phyloP scores from a whole-genome alignment of 345 rosid genomes.

The Murraya koenigii region DNA sequence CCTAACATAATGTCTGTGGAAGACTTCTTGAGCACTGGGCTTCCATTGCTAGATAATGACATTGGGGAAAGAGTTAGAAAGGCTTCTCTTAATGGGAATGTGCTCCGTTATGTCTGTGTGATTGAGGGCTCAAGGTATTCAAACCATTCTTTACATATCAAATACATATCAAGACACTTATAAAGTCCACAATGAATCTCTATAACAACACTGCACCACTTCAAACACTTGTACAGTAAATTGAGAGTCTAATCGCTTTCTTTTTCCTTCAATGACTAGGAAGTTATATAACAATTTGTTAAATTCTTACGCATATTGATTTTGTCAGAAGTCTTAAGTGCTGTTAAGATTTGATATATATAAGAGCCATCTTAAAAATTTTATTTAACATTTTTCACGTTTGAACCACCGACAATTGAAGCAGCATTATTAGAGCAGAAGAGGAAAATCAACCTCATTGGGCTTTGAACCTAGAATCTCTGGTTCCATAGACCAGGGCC shows the following conservation, averaged over 20 bases:
- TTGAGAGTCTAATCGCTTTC: background rate
- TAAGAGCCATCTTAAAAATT: too few relatives aligned
- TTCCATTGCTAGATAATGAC: slow-evolving; percentile 59
- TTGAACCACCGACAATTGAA: too few relatives aligned
- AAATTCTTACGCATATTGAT: background rate
- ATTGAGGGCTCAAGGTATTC: slow-evolving; percentile 75
- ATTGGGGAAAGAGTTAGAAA: slow-evolving; percentile 61
- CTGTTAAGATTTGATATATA: background rate
- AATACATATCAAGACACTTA: background rate
- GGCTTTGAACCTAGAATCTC: too few relatives aligned
- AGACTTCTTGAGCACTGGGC: slow-evolving; percentile 58
- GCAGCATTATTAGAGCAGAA: too few relatives aligned
- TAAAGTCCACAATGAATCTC: background rate
- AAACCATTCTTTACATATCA: background rate
- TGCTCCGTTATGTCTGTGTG: slow-evolving; percentile 86
- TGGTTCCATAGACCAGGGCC: too few relatives aligned
- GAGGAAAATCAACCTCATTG: too few relatives aligned
- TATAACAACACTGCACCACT: background rate
- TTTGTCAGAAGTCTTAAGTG: background rate
- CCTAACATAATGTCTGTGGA: slow-evolving; percentile 66
- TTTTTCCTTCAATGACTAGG: background rate
- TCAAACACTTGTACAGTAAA: background rate
- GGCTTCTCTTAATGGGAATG: slow-evolving; percentile 72
- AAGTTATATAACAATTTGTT: background rate
- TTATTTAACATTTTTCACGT: too few relatives aligned